Evolutionary conservation across 1,284 basidiomycete species (phyloP).

Genomic region (Tilletia setariae): DNA sequence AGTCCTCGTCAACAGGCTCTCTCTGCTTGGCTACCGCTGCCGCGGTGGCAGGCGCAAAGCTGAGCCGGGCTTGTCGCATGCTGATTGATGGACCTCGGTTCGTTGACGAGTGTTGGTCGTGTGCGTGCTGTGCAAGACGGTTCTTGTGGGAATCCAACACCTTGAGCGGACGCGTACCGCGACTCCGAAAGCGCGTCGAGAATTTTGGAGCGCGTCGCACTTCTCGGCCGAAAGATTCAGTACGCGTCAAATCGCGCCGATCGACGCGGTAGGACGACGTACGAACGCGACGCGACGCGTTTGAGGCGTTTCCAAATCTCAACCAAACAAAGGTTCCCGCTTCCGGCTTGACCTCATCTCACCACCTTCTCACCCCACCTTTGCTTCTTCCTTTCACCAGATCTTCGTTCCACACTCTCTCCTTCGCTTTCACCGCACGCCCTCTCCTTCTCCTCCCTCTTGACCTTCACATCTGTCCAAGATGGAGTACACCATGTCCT

Average conservation of each 20-base stretch:
- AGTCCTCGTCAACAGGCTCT: too few species aligned
- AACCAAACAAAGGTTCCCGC: background rate
- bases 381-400: background rate
- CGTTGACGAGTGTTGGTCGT: background rate
- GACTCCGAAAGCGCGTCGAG: background rate
- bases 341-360: background rate
- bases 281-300: constrained; percentile 5
- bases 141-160: background rate
- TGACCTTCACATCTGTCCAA: background rate
- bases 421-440: background rate
- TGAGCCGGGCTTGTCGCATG: constrained; percentile 10
- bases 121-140: background rate
- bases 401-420: too few species aligned
- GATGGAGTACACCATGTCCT: constrained; percentile 13
- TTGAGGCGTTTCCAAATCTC: background rate
- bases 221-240: background rate
- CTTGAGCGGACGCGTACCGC: background rate
- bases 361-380: background rate
- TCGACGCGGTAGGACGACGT: background rate
- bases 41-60: background rate
- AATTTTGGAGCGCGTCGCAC: background rate
- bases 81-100: background rate
- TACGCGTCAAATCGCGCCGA: background rate
- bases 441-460: background rate
- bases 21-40: too few species aligned